phyloP scores from a whole-genome alignment of 2,329 filamentous ascomycete species.

The Sclerotiophoma versabilis region DNA sequence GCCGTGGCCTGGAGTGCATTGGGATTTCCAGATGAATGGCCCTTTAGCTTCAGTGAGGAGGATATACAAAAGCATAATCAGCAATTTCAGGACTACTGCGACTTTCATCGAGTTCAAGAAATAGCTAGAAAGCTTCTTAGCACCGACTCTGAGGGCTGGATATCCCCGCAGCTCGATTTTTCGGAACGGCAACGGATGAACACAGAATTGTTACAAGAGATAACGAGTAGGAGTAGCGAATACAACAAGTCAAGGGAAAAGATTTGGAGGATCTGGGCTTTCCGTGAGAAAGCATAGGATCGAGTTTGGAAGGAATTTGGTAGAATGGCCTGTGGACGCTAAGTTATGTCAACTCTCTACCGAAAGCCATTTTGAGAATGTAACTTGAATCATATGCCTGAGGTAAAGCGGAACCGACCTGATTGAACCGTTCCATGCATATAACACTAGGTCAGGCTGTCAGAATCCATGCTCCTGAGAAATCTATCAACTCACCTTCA shows the following conservation, averaged over 20 bases:
- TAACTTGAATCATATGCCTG: no score
- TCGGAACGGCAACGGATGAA: conserved; percentile 28
- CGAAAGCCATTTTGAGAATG: no score
- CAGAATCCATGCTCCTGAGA: no score
- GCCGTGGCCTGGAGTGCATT: conserved; percentile 36
- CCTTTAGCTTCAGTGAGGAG: conserved; percentile 37
- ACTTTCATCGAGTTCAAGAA: conserved; percentile 35
- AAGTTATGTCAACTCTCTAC: no score
- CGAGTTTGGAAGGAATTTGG: no score
- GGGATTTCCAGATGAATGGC: conserved; percentile 32
- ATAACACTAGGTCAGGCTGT: no score
- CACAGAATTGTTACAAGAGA: conserved; percentile 27
- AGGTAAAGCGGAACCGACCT: no score
- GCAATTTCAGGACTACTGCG: conserved; percentile 42
- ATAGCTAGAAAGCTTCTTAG: conserved; percentile 37
- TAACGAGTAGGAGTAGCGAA: conserved; percentile 21
- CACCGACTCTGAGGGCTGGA: conserved; percentile 49
- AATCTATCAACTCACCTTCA: no score
- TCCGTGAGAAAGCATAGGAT: not conserved
- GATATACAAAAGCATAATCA: conserved; percentile 38
- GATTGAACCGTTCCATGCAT: no score
- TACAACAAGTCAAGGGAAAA: conserved; percentile 24
- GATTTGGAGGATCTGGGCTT: conserved; percentile 24
- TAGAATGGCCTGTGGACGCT: no score
- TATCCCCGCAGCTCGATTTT: conserved; percentile 42